Evolutionary conservation across 176 grass and related monocot genomes (phyloP), one percentile per base, ranked within the genome.

Genomic region (Cenchrus fungigraminus): DNA sequence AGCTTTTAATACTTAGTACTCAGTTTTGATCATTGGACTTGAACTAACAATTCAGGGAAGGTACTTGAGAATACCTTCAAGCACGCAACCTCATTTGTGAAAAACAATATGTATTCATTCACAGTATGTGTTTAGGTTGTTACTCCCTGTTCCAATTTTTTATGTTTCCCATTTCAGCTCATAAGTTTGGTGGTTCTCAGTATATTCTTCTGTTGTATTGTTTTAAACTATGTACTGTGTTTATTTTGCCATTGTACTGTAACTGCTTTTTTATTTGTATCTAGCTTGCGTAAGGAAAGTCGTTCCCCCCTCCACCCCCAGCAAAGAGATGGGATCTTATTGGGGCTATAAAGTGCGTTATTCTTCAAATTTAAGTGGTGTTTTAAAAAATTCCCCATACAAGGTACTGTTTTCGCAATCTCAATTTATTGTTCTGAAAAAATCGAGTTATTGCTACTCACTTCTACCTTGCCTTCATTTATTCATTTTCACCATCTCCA

Each of bases 341-440:
- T 94, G 97, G 97, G 97, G 97, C 45, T 98, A 95, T 87, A 92
- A 89, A 88, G 91, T 98, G 59, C 86, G 97, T 52, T 98, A 98
- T 89, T 88, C 93, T 55, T 86, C 93, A 88, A 95, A 89, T 90
- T 95, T 96, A 71, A 92, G 91, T 86, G 61, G 32, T 47, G 90
- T 95, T 68, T 90, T 98, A 32, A 95, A 59, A 42, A 71, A 83
- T 85, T 91, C 91, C 13, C 79, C 79, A 71, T 95, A 86, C 60
- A 86, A 98, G 92, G 95, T 98, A 95, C 52, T 77, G 3, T 82
- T 89, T 76, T 77, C 72, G n/a, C 50, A 66, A 25, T 17, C n/a
- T 71, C 51, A 81, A 37, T 77, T 34, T 45, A 44, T 28, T 59
- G 6, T 45, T 12, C 11, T 44, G 28, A 86, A 76, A 77, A 77